phyloP scores from a whole-genome alignment of 2,329 filamentous ascomycete species.

The Xylaria sp. region DNA sequence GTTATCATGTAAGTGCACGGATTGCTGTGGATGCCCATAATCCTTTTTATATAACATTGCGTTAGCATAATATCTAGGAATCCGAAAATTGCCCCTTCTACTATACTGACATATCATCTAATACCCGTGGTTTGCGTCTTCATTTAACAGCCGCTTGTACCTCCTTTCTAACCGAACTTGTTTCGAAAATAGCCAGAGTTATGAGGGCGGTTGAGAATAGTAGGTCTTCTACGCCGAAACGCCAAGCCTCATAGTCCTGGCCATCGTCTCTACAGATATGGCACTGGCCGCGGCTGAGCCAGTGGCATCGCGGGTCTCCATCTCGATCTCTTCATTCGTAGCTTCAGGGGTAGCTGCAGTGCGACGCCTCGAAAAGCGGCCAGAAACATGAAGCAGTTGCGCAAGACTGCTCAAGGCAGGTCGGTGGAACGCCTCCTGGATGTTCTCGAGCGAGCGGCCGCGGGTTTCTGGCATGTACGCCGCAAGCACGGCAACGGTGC shows the following conservation, averaged over 20 bases:
- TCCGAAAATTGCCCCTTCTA: no score
- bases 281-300: conserved; percentile 15
- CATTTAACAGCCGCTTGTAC: no score
- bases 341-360: conserved; percentile 3
- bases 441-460: conserved; percentile 51
- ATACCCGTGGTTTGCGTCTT: no score
- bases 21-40: no score
- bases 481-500: conserved; percentile 43
- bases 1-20: no score
- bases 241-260: conserved; percentile 21
- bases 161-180: no score
- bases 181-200: no score
- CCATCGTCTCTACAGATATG: conserved; percentile 17
- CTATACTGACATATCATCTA: no score
- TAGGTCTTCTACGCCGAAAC: conserved; percentile 13
- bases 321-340: conserved; percentile 16
- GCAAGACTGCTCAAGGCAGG: conserved; percentile 20
- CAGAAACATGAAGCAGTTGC: conserved; percentile 9
- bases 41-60: no score
- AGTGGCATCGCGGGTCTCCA: conserved; percentile 13
- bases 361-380: conserved; percentile 10
- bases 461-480: conserved; percentile 55
- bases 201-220: background rate
- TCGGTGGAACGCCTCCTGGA: conserved; percentile 49
- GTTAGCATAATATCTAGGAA: no score